Conservation (phyloP, 495 filamentous ascomycete species). For the Apiosordaria backusii region DNA sequence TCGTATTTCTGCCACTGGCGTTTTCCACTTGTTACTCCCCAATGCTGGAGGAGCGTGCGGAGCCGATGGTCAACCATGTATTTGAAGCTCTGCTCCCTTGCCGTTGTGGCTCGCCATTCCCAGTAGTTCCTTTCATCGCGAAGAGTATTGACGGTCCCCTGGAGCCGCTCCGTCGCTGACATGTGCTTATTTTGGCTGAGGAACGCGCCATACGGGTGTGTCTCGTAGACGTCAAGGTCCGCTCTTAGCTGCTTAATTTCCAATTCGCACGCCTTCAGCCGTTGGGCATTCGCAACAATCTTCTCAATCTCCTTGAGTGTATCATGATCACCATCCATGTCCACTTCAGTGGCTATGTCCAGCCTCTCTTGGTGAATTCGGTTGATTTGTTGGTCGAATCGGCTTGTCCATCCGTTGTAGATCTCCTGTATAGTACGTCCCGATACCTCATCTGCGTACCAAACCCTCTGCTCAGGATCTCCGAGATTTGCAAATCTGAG, state of each 20-base stretch:
- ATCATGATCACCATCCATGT: neutral
- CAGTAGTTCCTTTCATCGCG: no score
- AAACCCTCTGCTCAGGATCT: neutral
- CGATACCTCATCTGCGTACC: neutral
- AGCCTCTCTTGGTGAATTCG: neutral
- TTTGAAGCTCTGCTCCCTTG: neutral
- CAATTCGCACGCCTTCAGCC: no score
- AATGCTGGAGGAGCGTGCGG: neutral
- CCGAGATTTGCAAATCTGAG: neutral
- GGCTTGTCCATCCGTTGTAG: neutral
- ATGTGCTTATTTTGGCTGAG: no score
- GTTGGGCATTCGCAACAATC: no score
- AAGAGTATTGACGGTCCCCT: neutral
- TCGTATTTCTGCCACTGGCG: neutral
- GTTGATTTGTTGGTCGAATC: neutral
- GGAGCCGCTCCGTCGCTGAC: neutral
- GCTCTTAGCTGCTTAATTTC: no score
- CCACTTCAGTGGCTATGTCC: neutral
- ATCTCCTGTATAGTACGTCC: neutral
- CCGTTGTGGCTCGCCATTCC: neutral
- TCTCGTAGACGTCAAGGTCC: no score
- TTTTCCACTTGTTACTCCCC: neutral
- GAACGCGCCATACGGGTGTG: no score
- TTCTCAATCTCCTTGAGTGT: no score
- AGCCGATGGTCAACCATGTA: neutral